phyloP scores from a whole-genome alignment of 768 basidiomycete species.

The Naganishia friedmannii region DNA sequence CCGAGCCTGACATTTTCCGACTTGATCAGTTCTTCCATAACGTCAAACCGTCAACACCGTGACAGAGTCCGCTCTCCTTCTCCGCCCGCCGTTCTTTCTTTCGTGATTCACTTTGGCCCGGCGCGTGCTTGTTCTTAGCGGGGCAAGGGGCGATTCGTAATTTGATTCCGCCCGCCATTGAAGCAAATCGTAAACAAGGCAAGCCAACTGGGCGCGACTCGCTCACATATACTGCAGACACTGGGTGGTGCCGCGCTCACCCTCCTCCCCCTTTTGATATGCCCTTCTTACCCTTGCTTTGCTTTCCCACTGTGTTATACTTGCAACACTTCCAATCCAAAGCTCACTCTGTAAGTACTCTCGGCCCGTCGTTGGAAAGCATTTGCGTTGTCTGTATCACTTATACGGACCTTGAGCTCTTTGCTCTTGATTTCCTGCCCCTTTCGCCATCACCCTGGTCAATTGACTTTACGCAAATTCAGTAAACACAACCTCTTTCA shows the following conservation, averaged over 20 bases:
- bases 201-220: slow-evolving; percentile 1
- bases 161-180: background rate
- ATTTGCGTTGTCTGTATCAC: background rate
- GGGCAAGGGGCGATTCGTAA: slow-evolving; percentile 14
- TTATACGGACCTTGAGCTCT: slow-evolving; percentile 21
- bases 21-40: background rate
- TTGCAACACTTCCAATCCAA: background rate
- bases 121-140: slow-evolving; percentile 4
- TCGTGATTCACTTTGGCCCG: background rate
- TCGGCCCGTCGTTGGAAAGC: background rate
- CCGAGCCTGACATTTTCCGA: slow-evolving; percentile 19
- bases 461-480: background rate
- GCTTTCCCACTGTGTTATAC: background rate
- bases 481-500: background rate
- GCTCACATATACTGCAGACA: slow-evolving; percentile 19
- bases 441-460: background rate
- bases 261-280: slow-evolving; percentile 6
- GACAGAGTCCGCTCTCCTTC: no score
- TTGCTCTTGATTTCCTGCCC: background rate
- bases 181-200: slow-evolving; percentile 20
- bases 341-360: slow-evolving; percentile 10
- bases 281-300: slow-evolving; percentile 2
- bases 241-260: background rate
- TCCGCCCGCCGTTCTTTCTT: background rate
- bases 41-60: background rate